A percentile compares a stretch with the other conserved stretches of the same genome.
These are phyloP conservation scores for Dendrothele bispora DNA, from an alignment of 768 basidiomycete species.

Conservation along the genomic window DNA sequence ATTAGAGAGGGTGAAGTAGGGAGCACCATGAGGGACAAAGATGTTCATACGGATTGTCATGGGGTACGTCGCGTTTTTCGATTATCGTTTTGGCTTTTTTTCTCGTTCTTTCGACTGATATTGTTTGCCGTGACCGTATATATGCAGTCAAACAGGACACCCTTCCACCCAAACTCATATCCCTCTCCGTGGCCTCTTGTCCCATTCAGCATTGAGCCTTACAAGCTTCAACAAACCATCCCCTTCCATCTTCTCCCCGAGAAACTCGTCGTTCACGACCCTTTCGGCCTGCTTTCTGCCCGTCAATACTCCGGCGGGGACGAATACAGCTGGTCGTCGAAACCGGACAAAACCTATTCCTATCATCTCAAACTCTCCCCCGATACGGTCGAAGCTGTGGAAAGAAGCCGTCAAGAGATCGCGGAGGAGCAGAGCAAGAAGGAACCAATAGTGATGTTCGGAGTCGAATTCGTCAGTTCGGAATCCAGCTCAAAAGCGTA, in stretches of 20 bases:
- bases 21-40: not conserved
- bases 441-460: not conserved
- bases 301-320: not conserved
- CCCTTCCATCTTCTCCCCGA: slow-evolving; percentile 36
- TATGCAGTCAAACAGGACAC: slow-evolving; percentile 11
- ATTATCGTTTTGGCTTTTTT: slow-evolving; percentile 4
- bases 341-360: slow-evolving; percentile 26
- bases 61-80: not conserved
- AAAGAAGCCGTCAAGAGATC: slow-evolving; percentile 7
- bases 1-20: not conserved
- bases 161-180: slow-evolving; percentile 34
- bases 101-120: slow-evolving; percentile 6
- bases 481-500: slow-evolving; percentile 20
- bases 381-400: too few relatives aligned
- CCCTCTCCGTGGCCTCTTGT: slow-evolving; percentile 39
- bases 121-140: not conserved
- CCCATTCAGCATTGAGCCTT: slow-evolving; percentile 29
- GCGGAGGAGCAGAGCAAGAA: slow-evolving; percentile 1
- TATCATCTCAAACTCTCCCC: slow-evolving; percentile 26
- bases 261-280: slow-evolving; percentile 44
- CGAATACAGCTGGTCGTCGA: slow-evolving; percentile 24
- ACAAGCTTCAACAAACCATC: slow-evolving; percentile 31
- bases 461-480: slow-evolving; percentile 25
- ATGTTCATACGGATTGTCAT: not conserved
- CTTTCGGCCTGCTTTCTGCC: slow-evolving; percentile 30